Conservation (phyloP, 768 basidiomycete species). For the Mycena indigotica region DNA sequence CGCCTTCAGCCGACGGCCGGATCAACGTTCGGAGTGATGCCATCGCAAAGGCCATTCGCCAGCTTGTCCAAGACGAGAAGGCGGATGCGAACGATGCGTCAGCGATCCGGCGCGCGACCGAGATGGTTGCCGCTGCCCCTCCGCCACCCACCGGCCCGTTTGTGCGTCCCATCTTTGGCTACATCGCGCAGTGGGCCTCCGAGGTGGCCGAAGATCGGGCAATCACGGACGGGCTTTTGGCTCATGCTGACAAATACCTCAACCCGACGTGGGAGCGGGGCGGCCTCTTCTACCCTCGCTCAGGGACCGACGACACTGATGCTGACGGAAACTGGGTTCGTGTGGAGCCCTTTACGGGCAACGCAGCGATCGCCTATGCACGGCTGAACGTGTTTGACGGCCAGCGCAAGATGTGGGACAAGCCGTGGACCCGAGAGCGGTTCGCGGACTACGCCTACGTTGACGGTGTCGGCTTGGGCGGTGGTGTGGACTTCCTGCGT, state of each 20-base stretch:
- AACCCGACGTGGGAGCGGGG: conserved; percentile 16
- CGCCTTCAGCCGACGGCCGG: background rate
- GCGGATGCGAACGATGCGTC: conserved; percentile 8
- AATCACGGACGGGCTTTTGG: conserved; percentile 7
- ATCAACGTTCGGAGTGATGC: conserved; percentile 7
- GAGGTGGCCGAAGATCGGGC: conserved; percentile 11
- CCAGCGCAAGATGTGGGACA: conserved; percentile 15
- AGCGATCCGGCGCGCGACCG: conserved; percentile 4
- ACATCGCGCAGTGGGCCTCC: conserved; percentile 8
- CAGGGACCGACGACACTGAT: conserved; percentile 5
- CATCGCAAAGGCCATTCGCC: conserved; percentile 7
- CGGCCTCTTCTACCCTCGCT: conserved; percentile 16
- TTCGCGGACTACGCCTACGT: conserved; percentile 4
- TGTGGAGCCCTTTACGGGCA: conserved; percentile 14
- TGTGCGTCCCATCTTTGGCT: conserved; percentile 11
- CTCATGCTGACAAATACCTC: conserved; percentile 14
- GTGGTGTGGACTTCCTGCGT: conserved; percentile 11
- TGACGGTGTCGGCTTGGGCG: conserved; percentile 11
- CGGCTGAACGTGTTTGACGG: conserved; percentile 18
- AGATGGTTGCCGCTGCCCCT: conserved; percentile 9
- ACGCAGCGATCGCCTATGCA: conserved; percentile 14
- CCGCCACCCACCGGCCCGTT: background rate
- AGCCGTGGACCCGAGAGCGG: conserved; percentile 14
- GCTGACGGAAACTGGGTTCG: conserved; percentile 12
- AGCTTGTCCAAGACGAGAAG: conserved; percentile 3